Percentiles rank a stretch among this genome's conserved stretches.
These are phyloP conservation scores for Nidularia pulvinata DNA, from an alignment of 768 basidiomycete genomes.

Conservation along the genomic window DNA sequence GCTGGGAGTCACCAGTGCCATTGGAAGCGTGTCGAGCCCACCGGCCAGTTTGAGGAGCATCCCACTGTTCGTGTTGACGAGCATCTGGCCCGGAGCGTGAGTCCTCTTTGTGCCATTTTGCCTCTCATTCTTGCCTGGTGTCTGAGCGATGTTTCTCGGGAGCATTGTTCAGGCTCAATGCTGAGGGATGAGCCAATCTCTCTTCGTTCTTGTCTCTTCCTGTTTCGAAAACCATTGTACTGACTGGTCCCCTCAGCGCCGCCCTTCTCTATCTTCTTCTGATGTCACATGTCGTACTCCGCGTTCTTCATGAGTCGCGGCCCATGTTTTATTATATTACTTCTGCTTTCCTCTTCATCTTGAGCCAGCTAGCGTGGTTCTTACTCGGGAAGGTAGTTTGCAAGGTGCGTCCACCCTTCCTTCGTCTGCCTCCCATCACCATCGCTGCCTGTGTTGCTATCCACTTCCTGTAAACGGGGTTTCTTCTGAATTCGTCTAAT, in stretches of 20 bases:
- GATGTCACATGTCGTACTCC: conserved; percentile 82
- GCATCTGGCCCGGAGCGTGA: conserved; percentile 28
- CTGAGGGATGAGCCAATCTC: too few relatives aligned
- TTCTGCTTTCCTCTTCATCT: conserved; percentile 74
- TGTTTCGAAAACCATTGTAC: too few relatives aligned
- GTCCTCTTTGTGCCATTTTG: conserved; percentile 3
- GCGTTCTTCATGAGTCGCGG: conserved; percentile 72
- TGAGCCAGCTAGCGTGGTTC: conserved; percentile 84
- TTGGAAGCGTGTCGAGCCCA: conserved; percentile 57
- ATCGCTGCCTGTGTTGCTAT: too few relatives aligned
- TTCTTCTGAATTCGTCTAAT: too few relatives aligned
- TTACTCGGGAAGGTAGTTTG: conserved; percentile 80
- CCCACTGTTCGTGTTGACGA: conserved; percentile 73
- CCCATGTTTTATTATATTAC: conserved; percentile 82
- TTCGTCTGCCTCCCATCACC: not conserved
- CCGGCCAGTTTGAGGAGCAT: conserved; percentile 59
- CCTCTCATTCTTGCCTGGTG: too few relatives aligned
- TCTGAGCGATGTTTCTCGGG: too few relatives aligned
- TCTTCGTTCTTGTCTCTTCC: too few relatives aligned
- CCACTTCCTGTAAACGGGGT: too few relatives aligned
- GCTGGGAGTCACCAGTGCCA: conserved; percentile 58
- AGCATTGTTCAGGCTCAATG: too few relatives aligned
- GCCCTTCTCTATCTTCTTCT: conserved; percentile 68
- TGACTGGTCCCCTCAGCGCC: conserved; percentile 11
- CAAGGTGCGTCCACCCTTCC: conserved; percentile 28